phyloP scores from a whole-genome alignment of 768 basidiomycete species.

The Gloeostereum incarnatum region DNA sequence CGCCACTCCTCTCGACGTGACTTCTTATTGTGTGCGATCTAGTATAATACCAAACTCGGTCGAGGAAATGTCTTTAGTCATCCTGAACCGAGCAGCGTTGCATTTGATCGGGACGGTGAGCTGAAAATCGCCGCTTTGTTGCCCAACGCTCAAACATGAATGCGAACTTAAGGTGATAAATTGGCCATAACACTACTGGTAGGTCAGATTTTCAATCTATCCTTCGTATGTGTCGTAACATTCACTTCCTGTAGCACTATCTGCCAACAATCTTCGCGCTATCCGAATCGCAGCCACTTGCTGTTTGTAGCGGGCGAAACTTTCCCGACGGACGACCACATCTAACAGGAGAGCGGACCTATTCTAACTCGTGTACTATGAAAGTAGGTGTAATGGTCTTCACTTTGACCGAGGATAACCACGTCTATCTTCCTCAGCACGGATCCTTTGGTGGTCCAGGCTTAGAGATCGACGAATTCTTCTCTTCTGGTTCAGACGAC shows the following conservation, averaged over 20 bases:
- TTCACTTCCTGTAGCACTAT: conserved; percentile 37
- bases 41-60: conserved; percentile 33
- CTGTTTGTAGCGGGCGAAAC: conserved; percentile 38
- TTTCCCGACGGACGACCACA: conserved; percentile 35
- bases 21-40: conserved; percentile 5
- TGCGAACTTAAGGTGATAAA: conserved; percentile 36
- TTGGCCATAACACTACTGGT: conserved; percentile 65
- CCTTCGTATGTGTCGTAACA: not conserved
- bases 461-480: conserved; percentile 45
- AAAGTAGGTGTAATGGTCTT: conserved; percentile 36
- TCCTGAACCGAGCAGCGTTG: conserved; percentile 61
- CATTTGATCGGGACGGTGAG: conserved; percentile 61
- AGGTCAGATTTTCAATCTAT: conserved; percentile 13
- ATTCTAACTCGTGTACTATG: conserved; percentile 70
- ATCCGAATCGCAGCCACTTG: conserved; percentile 60
- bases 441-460: conserved; percentile 65
- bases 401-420: conserved; percentile 1
- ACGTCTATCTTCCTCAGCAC: conserved; percentile 33
- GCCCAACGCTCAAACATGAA: conserved; percentile 1
- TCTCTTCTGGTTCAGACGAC: conserved; percentile 75
- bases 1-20: conserved; percentile 1
- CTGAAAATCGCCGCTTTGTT: not conserved
- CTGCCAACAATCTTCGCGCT: conserved; percentile 63
- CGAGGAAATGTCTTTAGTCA: conserved; percentile 36
- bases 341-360: conserved; percentile 37